Evolutionary conservation across 179 eudicot genomes (phyloP).

Genomic region (Corrigiola litoralis): DNA sequence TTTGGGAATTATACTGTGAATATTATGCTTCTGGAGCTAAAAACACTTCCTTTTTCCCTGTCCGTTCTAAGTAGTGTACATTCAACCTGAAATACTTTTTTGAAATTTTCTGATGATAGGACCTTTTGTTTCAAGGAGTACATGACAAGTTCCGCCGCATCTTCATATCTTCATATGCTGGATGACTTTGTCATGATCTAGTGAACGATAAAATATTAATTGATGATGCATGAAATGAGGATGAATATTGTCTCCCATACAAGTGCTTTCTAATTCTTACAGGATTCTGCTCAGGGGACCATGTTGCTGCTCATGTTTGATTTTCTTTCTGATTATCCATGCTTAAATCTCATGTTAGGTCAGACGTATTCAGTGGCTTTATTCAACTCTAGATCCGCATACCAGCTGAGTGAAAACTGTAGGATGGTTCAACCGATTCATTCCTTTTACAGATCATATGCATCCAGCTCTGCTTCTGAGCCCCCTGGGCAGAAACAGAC

Average conservation of each 20-base stretch:
- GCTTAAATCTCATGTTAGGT: conserved; percentile 28
- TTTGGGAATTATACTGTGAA: neutral
- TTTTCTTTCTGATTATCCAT: conserved; percentile 3
- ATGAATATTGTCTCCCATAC: neutral
- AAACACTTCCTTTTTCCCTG: too few relatives aligned
- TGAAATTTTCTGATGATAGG: neutral
- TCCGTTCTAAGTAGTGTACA: too few relatives aligned
- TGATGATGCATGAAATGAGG: conserved; percentile 3
- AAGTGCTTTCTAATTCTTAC: neutral
- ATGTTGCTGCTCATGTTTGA: neutral
- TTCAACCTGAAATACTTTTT: too few relatives aligned
- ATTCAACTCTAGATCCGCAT: conserved; percentile 19
- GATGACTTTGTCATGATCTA: neutral
- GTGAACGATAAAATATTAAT: neutral
- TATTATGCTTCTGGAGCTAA: too few relatives aligned
- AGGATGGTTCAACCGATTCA: conserved; percentile 18
- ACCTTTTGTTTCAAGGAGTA: neutral
- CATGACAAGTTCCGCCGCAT: neutral
- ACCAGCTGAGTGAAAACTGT: conserved; percentile 21
- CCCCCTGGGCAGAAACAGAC: conserved; percentile 23
- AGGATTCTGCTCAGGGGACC: neutral
- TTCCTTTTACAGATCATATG: conserved; percentile 27
- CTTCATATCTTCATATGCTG: neutral
- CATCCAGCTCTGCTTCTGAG: conserved; percentile 33
- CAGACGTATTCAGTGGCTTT: conserved; percentile 27